These are phyloP conservation scores for Gastroboletus turbinatus DNA, from an alignment of 1,284 basidiomycete species.

Conservation along the genomic window DNA sequence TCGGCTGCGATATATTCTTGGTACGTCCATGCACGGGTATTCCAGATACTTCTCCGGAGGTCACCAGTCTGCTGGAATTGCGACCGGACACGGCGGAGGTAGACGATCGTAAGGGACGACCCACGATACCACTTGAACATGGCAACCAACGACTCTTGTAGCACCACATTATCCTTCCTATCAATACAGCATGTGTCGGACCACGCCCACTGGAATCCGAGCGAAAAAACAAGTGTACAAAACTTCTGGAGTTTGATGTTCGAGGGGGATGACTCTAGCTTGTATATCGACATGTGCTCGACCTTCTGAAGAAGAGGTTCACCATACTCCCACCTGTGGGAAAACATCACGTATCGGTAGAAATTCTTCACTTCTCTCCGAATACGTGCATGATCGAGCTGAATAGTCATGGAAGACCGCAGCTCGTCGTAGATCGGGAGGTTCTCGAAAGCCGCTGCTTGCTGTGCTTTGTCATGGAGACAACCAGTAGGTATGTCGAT, in stretches of 20 bases:
- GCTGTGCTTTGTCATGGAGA: not conserved
- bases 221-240: not conserved
- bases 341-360: not conserved
- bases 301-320: conserved; percentile 6
- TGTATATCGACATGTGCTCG: not conserved
- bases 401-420: not conserved
- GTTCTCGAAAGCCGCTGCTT: not conserved
- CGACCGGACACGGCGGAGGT: not conserved
- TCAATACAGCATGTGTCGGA: conserved; percentile 15
- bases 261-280: not conserved
- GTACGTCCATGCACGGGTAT: not conserved
- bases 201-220: conserved; percentile 10
- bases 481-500: not conserved
- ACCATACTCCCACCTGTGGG: conserved; percentile 1
- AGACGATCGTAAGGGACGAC: conserved; percentile 6
- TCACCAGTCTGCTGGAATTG: not conserved
- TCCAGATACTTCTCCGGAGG: not conserved
- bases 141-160: conserved; percentile 10
- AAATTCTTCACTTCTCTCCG: not conserved
- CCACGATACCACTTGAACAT: conserved; percentile 17
- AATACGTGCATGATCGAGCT: not conserved
- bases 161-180: not conserved
- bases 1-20: not conserved
- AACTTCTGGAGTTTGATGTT: conserved; percentile 6
- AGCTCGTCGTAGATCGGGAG: not conserved